phyloP scores from a whole-genome alignment of 208 protist genomes.

The Herpetomonas samuelpessoai region DNA sequence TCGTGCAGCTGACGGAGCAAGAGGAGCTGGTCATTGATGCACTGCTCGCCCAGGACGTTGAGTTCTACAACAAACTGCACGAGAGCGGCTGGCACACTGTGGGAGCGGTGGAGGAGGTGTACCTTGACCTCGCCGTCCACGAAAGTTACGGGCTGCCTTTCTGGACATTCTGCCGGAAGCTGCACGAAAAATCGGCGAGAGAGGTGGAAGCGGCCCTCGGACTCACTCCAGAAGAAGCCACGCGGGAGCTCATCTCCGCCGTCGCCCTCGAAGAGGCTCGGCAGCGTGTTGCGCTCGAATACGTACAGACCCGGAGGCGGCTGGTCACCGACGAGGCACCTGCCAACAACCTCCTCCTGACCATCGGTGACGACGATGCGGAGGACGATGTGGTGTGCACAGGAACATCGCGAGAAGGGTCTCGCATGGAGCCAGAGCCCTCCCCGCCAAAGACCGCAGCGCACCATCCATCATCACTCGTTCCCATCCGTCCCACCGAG shows the following conservation, averaged over 20 bases:
- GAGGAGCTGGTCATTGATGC: constrained; percentile 12
- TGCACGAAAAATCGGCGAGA: constrained; percentile 27
- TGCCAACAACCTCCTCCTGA: background rate
- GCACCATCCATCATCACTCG: background rate
- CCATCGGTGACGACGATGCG: background rate
- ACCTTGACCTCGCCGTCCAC: constrained; percentile 42
- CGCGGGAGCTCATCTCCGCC: constrained; percentile 34
- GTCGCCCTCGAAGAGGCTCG: constrained; percentile 36
- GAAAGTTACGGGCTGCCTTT: constrained; percentile 61
- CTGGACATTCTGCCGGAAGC: constrained; percentile 58
- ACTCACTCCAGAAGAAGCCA: constrained; percentile 31
- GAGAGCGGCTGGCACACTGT: constrained; percentile 30
- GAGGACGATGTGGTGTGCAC: background rate
- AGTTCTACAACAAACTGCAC: constrained; percentile 26
- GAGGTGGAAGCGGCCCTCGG: constrained; percentile 46
- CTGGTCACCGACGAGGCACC: background rate
- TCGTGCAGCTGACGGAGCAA: background rate
- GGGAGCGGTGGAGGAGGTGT: constrained; percentile 52
- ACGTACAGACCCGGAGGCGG: constrained; percentile 9
- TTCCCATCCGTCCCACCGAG: background rate
- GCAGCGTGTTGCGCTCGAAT: constrained; percentile 15
- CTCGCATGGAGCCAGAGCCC: background rate
- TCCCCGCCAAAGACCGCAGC: no score
- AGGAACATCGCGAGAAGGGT: background rate
- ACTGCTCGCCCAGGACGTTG: constrained; percentile 23